These are phyloP conservation scores for Malus hybrid DNA, from an alignment of 331 rosid species.

Conservation along the genomic window DNA sequence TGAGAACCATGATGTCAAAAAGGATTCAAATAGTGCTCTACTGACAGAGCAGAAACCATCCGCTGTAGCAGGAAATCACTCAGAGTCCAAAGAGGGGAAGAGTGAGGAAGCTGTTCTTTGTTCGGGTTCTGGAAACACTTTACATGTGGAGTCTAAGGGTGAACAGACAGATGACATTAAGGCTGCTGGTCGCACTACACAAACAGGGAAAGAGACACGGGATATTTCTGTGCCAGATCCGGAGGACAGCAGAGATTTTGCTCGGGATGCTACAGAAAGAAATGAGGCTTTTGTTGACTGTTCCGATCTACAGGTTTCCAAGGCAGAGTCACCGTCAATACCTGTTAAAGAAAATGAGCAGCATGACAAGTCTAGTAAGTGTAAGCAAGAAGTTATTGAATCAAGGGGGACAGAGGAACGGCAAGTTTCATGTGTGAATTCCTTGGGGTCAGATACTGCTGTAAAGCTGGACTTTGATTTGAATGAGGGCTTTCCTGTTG, in stretches of 20 bases:
- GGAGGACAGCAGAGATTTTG: too few species aligned
- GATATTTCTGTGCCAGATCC: too few species aligned
- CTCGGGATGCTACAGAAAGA: too few species aligned
- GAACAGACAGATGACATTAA: constrained; percentile 22
- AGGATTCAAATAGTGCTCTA: constrained; percentile 14
- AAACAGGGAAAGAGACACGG: constrained; percentile 16
- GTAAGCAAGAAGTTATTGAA: constrained; percentile 22
- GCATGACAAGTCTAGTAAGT: constrained; percentile 17
- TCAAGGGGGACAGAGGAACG: constrained; percentile 30
- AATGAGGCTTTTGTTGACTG: too few species aligned
- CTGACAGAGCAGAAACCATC: constrained; percentile 27
- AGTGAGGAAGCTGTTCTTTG: constrained; percentile 19
- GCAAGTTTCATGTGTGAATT: constrained; percentile 28
- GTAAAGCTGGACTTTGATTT: constrained; percentile 66
- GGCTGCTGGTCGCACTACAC: constrained; percentile 7
- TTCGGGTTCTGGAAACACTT: constrained; percentile 21
- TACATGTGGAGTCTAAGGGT: constrained; percentile 17
- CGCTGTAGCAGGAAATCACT: constrained; percentile 1
- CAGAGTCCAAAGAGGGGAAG: constrained; percentile 22
- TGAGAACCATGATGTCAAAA: constrained; percentile 12
- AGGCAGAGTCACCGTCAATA: constrained; percentile 10
- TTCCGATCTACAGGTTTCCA: background rate
- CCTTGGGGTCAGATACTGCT: constrained; percentile 30
- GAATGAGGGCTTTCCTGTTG: constrained; percentile 60
- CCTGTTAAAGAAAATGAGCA: constrained; percentile 29